A percentile compares a stretch with the other conserved stretches of the same genome.
These are phyloP conservation scores for Cryptococcus maquisensis DNA, from an alignment of 1,284 basidiomycete species.

Conservation along the genomic window DNA sequence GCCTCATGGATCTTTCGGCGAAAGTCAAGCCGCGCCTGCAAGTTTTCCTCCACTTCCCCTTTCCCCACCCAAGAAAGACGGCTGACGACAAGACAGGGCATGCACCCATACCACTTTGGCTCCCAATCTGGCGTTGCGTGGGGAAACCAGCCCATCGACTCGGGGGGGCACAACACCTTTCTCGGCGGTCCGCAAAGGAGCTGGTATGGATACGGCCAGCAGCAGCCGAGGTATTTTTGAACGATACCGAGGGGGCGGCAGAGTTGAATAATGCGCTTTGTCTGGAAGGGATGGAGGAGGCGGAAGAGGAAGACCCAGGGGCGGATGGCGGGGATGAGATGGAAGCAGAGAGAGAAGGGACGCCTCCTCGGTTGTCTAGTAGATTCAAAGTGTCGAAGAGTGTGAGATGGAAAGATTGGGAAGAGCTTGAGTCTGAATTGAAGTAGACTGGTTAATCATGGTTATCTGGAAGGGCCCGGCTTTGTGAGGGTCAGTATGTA, in stretches of 20 bases:
- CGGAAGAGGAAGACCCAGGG: background rate
- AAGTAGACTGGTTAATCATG: background rate
- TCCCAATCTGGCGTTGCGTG: slow-evolving; percentile 31
- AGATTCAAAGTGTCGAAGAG: background rate
- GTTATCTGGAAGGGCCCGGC: background rate
- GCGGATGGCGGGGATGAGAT: too few relatives aligned
- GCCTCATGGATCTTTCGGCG: slow-evolving; percentile 20
- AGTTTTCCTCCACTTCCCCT: slow-evolving; percentile 5
- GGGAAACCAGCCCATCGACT: slow-evolving; percentile 34
- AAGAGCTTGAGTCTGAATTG: background rate
- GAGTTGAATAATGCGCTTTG: too few relatives aligned
- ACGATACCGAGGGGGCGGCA: background rate
- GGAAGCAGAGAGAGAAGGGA: background rate
- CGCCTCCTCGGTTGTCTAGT: background rate
- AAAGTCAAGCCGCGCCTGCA: slow-evolving; percentile 36
- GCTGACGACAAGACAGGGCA: slow-evolving; percentile 19
- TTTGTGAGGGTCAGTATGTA: too few relatives aligned
- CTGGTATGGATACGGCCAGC: slow-evolving; percentile 34
- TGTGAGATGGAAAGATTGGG: slow-evolving; percentile 3
- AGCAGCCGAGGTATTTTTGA: slow-evolving; percentile 21
- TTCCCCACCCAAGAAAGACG: background rate
- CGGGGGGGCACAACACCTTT: slow-evolving; percentile 34
- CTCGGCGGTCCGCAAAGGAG: slow-evolving; percentile 24
- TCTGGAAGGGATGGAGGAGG: background rate
- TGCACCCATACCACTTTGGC: slow-evolving; percentile 40